Evolutionary conservation across 805 yeast species (phyloP).

Genomic region (Saturnispora gosingensis): DNA sequence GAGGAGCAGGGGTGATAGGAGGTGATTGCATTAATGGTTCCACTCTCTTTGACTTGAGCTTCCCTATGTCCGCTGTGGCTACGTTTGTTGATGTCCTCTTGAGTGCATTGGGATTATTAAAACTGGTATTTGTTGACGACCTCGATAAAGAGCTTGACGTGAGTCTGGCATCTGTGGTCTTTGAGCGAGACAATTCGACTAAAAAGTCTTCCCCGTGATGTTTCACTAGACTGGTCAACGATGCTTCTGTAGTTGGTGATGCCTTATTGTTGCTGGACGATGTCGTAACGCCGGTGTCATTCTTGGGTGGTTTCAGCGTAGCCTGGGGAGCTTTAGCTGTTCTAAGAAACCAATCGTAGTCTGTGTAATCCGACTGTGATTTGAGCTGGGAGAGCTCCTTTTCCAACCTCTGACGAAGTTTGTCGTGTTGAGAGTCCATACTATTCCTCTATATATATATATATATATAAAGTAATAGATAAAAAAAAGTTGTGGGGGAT

Average conservation of each 20-base stretch:
- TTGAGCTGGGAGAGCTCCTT: constrained; percentile 18
- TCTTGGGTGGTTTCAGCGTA: not conserved
- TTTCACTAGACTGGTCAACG: constrained; percentile 7
- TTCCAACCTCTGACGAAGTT: constrained; percentile 23
- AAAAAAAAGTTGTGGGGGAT: not conserved
- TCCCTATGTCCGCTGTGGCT: constrained; percentile 14
- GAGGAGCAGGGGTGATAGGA: constrained; percentile 3
- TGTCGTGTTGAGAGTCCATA: constrained; percentile 20
- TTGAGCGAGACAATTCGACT: constrained; percentile 17
- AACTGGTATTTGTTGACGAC: constrained; percentile 5
- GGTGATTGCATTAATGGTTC: not conserved
- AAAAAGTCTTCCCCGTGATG: constrained; percentile 7
- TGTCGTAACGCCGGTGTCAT: not conserved
- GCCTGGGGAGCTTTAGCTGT: constrained; percentile 7
- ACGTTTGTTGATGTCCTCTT: constrained; percentile 25
- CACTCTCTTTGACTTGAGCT: not conserved
- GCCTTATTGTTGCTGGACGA: constrained; percentile 3
- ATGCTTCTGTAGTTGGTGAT: not conserved
- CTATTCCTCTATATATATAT: not conserved
- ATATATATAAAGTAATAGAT: not conserved
- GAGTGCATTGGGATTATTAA: constrained; percentile 9
- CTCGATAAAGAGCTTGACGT: constrained; percentile 8
- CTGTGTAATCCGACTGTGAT: constrained; percentile 18
- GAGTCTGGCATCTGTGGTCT: constrained; percentile 20
- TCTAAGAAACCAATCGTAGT: constrained; percentile 27